Conservation (phyloP, 805 yeast species). For the Debaryomyces tyrocola region DNA sequence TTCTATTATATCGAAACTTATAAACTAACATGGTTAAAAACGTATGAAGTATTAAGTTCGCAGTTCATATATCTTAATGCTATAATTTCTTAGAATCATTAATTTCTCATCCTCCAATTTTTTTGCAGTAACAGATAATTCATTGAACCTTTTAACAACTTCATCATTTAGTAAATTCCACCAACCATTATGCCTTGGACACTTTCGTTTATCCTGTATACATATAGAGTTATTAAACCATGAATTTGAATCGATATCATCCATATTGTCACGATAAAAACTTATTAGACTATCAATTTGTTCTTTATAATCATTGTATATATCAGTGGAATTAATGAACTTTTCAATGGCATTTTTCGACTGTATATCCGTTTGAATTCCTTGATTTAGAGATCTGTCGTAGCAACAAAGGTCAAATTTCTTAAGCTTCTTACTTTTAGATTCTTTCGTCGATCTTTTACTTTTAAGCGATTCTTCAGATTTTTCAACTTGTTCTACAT, state of each 20-base stretch:
- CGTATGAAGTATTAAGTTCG: too few species aligned
- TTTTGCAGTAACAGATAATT: constrained; percentile 33
- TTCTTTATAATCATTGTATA: constrained; percentile 9
- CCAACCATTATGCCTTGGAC: constrained; percentile 58
- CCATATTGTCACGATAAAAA: constrained; percentile 10
- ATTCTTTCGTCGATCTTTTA: constrained; percentile 14
- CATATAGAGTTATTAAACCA: constrained; percentile 35
- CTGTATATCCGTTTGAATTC: neutral
- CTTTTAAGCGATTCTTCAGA: constrained; percentile 12
- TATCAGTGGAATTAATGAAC: constrained; percentile 3
- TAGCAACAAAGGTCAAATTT: constrained; percentile 57
- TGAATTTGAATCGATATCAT: constrained; percentile 10
- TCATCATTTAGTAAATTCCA: constrained; percentile 37
- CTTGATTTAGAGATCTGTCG: constrained; percentile 27
- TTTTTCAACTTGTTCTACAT: constrained; percentile 7
- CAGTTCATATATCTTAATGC: constrained; percentile 28
- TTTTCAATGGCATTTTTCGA: constrained; percentile 4
- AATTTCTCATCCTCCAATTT: constrained; percentile 26
- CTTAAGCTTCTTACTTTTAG: constrained; percentile 22
- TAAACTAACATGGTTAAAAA: too few species aligned
- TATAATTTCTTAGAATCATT: constrained; percentile 33
- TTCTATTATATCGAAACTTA: too few species aligned
- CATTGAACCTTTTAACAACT: constrained; percentile 25
- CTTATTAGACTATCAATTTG: constrained; percentile 16
- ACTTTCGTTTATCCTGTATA: constrained; percentile 53